These are phyloP conservation scores for Linnemannia elongata DNA, from an alignment of 192 early-diverging fungal genomes.

Conservation along the genomic window DNA sequence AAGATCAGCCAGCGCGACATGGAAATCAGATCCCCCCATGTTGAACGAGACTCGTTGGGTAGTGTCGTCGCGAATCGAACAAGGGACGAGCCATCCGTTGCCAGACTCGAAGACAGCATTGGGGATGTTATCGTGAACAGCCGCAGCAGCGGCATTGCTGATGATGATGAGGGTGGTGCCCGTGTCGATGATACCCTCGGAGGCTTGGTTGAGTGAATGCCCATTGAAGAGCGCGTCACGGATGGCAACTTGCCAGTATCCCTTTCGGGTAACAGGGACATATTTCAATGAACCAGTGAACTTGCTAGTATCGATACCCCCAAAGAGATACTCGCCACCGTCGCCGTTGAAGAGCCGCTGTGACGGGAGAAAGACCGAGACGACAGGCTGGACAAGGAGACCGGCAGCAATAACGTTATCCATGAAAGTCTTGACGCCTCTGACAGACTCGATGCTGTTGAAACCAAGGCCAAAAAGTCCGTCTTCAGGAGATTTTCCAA, in stretches of 20 bases:
- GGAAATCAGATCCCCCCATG: conserved; percentile 51
- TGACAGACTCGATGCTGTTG: conserved; percentile 55
- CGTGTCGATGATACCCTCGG: conserved; percentile 69
- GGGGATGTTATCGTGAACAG: conserved; percentile 59
- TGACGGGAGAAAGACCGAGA: conserved; percentile 70
- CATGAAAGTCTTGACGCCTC: conserved; percentile 59
- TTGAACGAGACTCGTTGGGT: conserved; percentile 42
- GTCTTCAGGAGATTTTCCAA: conserved; percentile 66
- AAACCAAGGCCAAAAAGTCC: conserved; percentile 74
- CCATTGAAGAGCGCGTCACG: conserved; percentile 55
- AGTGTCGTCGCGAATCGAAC: conserved; percentile 5
- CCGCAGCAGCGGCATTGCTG: conserved; percentile 62
- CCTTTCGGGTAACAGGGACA: conserved; percentile 63
- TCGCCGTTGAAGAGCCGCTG: conserved; percentile 56
- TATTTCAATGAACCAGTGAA: too few relatives aligned
- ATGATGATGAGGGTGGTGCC: conserved; percentile 75
- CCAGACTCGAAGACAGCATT: conserved; percentile 11
- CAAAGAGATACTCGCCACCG: conserved; percentile 65
- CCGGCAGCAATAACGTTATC: too few relatives aligned
- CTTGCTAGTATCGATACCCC: too few relatives aligned
- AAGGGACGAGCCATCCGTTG: conserved; percentile 28
- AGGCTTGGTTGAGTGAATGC: conserved; percentile 31
- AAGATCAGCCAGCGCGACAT: conserved; percentile 45
- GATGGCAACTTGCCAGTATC: conserved; percentile 70
- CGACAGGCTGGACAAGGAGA: conserved; percentile 68